phyloP scores from a whole-genome alignment of 2,329 filamentous ascomycete genomes.

The Diaporthe citriasiana region DNA sequence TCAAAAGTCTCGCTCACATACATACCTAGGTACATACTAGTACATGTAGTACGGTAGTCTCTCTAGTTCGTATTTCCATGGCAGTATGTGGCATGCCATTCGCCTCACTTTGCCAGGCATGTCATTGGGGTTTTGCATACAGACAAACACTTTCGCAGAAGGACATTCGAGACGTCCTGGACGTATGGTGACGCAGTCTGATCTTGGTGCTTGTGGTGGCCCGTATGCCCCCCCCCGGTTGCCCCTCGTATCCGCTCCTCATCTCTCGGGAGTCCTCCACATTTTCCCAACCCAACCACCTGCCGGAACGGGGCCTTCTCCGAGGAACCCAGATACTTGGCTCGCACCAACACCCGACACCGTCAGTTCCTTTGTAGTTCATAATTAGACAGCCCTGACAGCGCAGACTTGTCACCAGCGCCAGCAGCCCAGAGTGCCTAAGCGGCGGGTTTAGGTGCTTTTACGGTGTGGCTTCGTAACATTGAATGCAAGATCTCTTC shows the following conservation, averaged over 20 bases:
- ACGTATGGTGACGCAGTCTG: not conserved
- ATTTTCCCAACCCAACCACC: conserved; percentile 6
- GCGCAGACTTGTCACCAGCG: not conserved
- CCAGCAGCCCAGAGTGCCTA: not conserved
- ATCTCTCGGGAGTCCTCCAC: not conserved
- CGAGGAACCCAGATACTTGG: conserved; percentile 27
- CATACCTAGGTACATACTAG: no score
- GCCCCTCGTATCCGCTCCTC: conserved; percentile 22
- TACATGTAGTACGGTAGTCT: no score
- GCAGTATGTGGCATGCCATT: not conserved
- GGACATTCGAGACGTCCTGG: not conserved
- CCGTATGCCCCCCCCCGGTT: no score
- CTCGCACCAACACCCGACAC: not conserved
- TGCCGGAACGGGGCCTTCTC: conserved; percentile 23
- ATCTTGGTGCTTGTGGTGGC: not conserved
- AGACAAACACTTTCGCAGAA: not conserved
- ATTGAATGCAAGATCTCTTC: conserved; percentile 30
- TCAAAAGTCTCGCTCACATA: not conserved
- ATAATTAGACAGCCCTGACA: not conserved
- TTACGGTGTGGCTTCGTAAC: conserved; percentile 1
- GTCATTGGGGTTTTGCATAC: not conserved
- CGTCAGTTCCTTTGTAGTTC: conserved; percentile 1
- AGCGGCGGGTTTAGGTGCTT: not conserved
- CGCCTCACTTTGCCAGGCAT: not conserved
- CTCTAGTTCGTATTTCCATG: not conserved